Evolutionary conservation across 805 yeast genomes (phyloP).

Genomic region (Pichia sporocuriosa): DNA sequence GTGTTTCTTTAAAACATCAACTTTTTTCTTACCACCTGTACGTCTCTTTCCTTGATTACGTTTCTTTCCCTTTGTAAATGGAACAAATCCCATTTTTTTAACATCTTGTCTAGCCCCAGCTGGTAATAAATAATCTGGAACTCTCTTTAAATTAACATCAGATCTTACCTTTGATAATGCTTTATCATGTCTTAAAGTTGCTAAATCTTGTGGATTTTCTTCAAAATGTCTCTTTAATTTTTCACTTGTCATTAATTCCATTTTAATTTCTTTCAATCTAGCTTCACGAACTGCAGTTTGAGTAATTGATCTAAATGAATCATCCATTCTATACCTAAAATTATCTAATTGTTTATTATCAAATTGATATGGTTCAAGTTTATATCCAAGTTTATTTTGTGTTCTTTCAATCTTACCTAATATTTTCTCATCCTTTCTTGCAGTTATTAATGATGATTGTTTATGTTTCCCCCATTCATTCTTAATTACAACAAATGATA

Average conservation of each 20-base stretch:
- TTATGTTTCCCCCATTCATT: conserved; percentile 87
- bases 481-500: conserved; percentile 81
- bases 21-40: conserved; percentile 32
- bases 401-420: conserved; percentile 68
- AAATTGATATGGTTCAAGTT: conserved; percentile 80
- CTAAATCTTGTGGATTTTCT: conserved; percentile 93
- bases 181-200: conserved; percentile 84
- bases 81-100: conserved; percentile 61
- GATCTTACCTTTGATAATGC: conserved; percentile 77
- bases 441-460: conserved; percentile 60
- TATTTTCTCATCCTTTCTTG: conserved; percentile 83
- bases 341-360: conserved; percentile 90
- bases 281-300: conserved; percentile 88
- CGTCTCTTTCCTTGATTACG: conserved; percentile 26
- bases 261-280: conserved; percentile 78
- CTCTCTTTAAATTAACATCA: conserved; percentile 81
- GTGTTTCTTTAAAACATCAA: conserved; percentile 46
- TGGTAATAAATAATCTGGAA: conserved; percentile 88
- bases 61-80: conserved; percentile 42
- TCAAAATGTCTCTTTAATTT: conserved; percentile 91
- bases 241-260: conserved; percentile 81
- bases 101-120: conserved; percentile 57
- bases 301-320: conserved; percentile 94
- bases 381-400: conserved; percentile 67
- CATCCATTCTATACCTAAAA: conserved; percentile 93